Conservation (phyloP, 2,329 filamentous ascomycete species). For the Basipetospora chlamydospora region DNA sequence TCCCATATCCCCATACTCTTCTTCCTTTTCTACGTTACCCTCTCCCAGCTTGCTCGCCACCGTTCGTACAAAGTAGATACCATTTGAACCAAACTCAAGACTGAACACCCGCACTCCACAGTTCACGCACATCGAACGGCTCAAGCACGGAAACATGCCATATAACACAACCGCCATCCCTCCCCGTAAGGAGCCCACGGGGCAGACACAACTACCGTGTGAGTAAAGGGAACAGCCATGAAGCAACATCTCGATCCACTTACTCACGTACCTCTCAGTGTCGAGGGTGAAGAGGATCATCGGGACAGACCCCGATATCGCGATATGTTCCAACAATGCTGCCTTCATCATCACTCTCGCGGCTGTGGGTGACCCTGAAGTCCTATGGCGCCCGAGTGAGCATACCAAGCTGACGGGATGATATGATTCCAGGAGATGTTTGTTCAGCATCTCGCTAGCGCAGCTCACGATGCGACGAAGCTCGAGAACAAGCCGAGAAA, state of each 20-base stretch:
- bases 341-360: constrained; percentile 88
- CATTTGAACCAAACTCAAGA: neutral
- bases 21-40: neutral
- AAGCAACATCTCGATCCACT: neutral
- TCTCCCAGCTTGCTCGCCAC: too few relatives aligned
- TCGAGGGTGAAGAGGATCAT: constrained; percentile 95
- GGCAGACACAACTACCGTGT: constrained; percentile 76
- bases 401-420: too few relatives aligned
- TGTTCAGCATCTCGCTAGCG: constrained; percentile 76
- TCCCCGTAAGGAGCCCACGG: constrained; percentile 67
- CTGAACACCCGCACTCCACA: neutral
- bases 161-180: constrained; percentile 79
- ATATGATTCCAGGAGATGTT: constrained; percentile 93
- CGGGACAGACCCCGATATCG: constrained; percentile 70
- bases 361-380: constrained; percentile 39
- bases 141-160: constrained; percentile 45
- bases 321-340: constrained; percentile 80
- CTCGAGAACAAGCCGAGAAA: constrained; percentile 81
- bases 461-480: constrained; percentile 78
- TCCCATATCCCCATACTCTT: too few relatives aligned
- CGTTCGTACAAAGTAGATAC: too few relatives aligned
- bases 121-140: neutral
- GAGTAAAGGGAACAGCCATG: constrained; percentile 19
- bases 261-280: constrained; percentile 38
- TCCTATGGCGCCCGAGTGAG: too few relatives aligned